Evolutionary conservation across 129 eudicot genomes (phyloP).

Genomic region (Lactuca sativa): DNA sequence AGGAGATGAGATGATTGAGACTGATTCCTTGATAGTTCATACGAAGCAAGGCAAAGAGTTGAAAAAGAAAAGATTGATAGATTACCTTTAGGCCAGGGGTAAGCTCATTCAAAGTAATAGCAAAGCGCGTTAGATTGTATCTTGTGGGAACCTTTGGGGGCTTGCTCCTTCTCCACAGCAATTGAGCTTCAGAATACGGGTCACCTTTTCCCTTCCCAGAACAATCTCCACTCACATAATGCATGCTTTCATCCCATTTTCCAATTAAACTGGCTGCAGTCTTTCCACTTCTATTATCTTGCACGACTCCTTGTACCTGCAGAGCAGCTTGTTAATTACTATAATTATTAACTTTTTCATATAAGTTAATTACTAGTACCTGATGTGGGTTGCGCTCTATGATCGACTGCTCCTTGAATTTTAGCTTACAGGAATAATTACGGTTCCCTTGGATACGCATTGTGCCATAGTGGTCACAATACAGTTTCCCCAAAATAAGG

Average conservation of each 20-base stretch:
- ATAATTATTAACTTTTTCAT: neutral
- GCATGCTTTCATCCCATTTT: conserved; percentile 99
- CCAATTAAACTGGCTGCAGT: conserved; percentile 90
- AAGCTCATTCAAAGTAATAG: conserved; percentile 89
- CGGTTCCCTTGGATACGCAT: conserved; percentile 91
- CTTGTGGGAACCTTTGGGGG: conserved; percentile 85
- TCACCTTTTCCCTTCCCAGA: conserved; percentile 76
- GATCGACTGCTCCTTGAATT: conserved; percentile 95
- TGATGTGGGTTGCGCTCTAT: conserved; percentile 97
- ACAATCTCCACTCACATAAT: conserved; percentile 72
- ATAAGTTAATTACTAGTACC: conserved; percentile 33
- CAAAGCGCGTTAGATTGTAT: conserved; percentile 90
- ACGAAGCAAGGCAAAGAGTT: neutral
- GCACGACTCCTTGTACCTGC: conserved; percentile 94
- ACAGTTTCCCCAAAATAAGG: conserved; percentile 93
- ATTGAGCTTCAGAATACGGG: conserved; percentile 58
- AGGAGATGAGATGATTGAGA: no score
- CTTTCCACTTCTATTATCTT: conserved; percentile 79
- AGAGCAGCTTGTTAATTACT: neutral
- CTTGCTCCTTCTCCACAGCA: conserved; percentile 94
- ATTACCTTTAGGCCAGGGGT: conserved; percentile 75
- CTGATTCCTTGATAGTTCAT: neutral
- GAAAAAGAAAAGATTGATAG: neutral
- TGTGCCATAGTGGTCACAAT: conserved; percentile 97
- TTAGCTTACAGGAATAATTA: conserved; percentile 78